A percentile compares a stretch with the other conserved stretches of the same genome.
These are phyloP conservation scores for Zanthoxylum bungeanum DNA, from an alignment of 345 rosid genomes.

Conservation along the genomic window DNA sequence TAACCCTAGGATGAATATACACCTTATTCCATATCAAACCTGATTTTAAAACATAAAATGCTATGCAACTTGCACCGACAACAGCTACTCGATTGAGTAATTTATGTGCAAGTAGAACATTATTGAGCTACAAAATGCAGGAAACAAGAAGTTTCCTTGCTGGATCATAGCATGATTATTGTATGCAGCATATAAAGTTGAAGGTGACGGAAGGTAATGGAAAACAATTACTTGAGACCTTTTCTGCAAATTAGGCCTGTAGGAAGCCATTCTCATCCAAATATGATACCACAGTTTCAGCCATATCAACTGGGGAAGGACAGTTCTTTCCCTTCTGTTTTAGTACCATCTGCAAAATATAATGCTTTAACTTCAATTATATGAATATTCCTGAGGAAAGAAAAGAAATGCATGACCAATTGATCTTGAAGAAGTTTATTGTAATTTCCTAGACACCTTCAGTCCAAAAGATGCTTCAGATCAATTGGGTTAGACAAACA, in stretches of 20 bases:
- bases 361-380: constrained; percentile 2
- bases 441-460: not conserved
- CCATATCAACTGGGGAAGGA: constrained; percentile 58
- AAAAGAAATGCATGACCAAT: not conserved
- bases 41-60: not conserved
- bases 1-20: not conserved
- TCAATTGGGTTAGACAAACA: not conserved
- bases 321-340: constrained; percentile 31
- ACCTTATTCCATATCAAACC: not conserved
- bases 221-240: not conserved
- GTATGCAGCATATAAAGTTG: not conserved
- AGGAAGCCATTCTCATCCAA: constrained; percentile 67
- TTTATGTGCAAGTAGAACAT: not conserved
- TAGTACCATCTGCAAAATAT: constrained; percentile 54
- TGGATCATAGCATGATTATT: not conserved
- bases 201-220: not conserved
- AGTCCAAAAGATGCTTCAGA: not conserved
- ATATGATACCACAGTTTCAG: constrained; percentile 60
- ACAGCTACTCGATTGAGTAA: not conserved
- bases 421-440: not conserved
- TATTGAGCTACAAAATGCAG: constrained; percentile 17
- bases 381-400: not conserved
- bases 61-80: not conserved
- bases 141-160: constrained; percentile 29
- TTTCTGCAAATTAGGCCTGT: constrained; percentile 27